Percentiles rank a stretch among this genome's conserved stretches.
phyloP scores from a whole-genome alignment of 2,329 filamentous ascomycete genomes.

The Aspergillus sp. region DNA sequence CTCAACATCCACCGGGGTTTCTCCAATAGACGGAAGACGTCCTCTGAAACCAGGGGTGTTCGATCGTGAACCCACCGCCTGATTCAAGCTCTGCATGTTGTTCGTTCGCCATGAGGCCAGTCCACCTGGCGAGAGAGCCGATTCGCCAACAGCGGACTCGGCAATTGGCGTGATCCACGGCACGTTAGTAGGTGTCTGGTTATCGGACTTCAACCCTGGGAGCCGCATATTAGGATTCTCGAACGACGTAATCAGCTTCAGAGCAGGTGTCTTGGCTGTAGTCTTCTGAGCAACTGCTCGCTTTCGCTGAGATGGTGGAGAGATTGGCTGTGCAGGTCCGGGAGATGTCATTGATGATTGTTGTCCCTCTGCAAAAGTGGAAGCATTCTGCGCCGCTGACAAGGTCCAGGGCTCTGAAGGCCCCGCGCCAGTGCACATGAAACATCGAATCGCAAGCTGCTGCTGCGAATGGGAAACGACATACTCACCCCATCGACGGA shows the following conservation, averaged over 20 bases:
- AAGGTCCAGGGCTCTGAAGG: conserved; percentile 83
- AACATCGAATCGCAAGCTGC: conserved; percentile 84
- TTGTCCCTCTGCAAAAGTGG: conserved; percentile 33
- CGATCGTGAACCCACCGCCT: conserved; percentile 60
- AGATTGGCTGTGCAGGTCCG: conserved; percentile 50
- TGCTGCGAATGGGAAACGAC: conserved; percentile 81
- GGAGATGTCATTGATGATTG: conserved; percentile 41
- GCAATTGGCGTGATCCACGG: conserved; percentile 83
- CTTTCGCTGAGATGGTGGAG: conserved; percentile 18
- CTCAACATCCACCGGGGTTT: conserved; percentile 52
- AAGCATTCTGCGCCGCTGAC: conserved; percentile 63
- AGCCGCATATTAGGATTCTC: conserved; percentile 58
- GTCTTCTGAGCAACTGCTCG: conserved; percentile 50
- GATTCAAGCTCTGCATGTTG: conserved; percentile 62
- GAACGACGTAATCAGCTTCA: conserved; percentile 91
- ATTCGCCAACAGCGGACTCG: conserved; percentile 59
- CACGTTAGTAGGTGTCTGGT: conserved; percentile 65
- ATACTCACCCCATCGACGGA: conserved; percentile 92
- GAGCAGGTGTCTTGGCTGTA: conserved; percentile 70
- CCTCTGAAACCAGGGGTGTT: conserved; percentile 57
- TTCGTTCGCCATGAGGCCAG: conserved; percentile 51
- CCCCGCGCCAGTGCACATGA: conserved; percentile 82
- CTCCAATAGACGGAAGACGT: conserved; percentile 71
- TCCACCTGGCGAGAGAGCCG: conserved; percentile 60
- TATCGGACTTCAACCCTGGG: conserved; percentile 48